phyloP scores from a whole-genome alignment of 1,284 basidiomycete species.

The Afroboletus lepidellus region DNA sequence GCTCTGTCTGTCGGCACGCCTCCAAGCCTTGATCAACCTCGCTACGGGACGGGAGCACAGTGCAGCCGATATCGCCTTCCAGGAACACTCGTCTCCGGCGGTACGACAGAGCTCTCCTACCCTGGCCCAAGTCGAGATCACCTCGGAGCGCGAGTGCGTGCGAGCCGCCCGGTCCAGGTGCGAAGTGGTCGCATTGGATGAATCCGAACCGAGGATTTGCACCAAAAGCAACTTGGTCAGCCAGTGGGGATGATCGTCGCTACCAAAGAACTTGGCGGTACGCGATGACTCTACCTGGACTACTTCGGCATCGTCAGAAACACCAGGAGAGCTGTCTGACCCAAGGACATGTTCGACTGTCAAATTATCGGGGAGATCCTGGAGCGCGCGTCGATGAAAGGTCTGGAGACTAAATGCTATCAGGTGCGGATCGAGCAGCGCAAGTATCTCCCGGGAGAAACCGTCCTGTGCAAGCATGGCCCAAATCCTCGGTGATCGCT shows the following conservation, averaged over 20 bases:
- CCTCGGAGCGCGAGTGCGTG: slow-evolving; percentile 66
- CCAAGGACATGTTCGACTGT: slow-evolving; percentile 47
- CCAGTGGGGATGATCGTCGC: slow-evolving; percentile 73
- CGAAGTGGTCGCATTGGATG: slow-evolving; percentile 27
- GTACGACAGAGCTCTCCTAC: slow-evolving; percentile 68
- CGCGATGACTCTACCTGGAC: slow-evolving; percentile 11
- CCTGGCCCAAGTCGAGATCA: slow-evolving; percentile 67
- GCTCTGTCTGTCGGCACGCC: slow-evolving; percentile 59
- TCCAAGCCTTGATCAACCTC: slow-evolving; percentile 75
- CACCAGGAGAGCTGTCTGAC: slow-evolving; percentile 15
- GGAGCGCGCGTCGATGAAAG: slow-evolving; percentile 55
- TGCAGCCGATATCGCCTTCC: slow-evolving; percentile 66
- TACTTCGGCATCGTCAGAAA: slow-evolving; percentile 12
- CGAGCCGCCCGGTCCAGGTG: slow-evolving; percentile 51
- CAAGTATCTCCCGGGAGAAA: slow-evolving; percentile 64
- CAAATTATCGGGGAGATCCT: slow-evolving; percentile 48
- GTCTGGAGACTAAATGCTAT: slow-evolving; percentile 58
- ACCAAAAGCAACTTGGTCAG: slow-evolving; percentile 67
- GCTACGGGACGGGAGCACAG: slow-evolving; percentile 71
- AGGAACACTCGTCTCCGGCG: slow-evolving; percentile 72
- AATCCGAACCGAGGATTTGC: slow-evolving; percentile 64
- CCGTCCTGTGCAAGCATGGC: slow-evolving; percentile 57
- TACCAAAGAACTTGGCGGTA: slow-evolving; percentile 56
- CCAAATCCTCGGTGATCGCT: slow-evolving; percentile 38
- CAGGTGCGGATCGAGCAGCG: slow-evolving; percentile 54